These are phyloP conservation scores for Nicotiana tabacum DNA, from an alignment of 257 asterid species.

Conservation along the genomic window DNA sequence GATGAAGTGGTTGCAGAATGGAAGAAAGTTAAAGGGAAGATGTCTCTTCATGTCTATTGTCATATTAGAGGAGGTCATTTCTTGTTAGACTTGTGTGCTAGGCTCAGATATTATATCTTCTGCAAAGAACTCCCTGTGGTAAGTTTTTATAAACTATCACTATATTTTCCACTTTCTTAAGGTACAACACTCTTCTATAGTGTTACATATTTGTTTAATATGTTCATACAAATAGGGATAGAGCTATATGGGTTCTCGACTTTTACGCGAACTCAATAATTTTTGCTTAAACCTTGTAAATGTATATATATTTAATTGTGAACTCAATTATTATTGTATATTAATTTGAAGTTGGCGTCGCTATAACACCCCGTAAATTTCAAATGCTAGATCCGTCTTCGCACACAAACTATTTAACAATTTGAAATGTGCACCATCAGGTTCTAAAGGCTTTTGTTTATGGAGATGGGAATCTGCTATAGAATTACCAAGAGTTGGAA, in stretches of 20 bases:
- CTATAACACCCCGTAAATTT: background rate
- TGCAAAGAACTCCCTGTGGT: constrained; percentile 95
- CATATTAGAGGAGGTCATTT: constrained; percentile 94
- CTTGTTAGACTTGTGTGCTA: constrained; percentile 55
- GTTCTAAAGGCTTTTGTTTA: constrained; percentile 75
- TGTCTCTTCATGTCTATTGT: constrained; percentile 95
- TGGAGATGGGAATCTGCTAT: constrained; percentile 59
- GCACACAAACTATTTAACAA: too few species aligned
- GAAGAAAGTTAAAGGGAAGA: constrained; percentile 76
- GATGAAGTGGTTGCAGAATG: constrained; percentile 96
- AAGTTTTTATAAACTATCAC: constrained; percentile 6
- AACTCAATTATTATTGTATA: too few species aligned
- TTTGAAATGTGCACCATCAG: constrained; percentile 20
- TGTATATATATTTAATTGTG: too few species aligned
- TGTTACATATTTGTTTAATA: too few species aligned
- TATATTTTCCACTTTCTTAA: background rate
- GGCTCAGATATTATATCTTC: constrained; percentile 71
- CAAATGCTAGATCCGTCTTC: too few species aligned
- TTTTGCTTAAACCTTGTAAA: too few species aligned
- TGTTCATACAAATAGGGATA: too few species aligned
- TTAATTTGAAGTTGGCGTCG: too few species aligned
- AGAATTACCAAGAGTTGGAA: constrained; percentile 53
- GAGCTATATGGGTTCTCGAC: too few species aligned
- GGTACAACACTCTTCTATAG: too few species aligned
- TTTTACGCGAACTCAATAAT: too few species aligned